phyloP scores from a whole-genome alignment of 768 basidiomycete genomes.

The Leccinum incarnatum region DNA sequence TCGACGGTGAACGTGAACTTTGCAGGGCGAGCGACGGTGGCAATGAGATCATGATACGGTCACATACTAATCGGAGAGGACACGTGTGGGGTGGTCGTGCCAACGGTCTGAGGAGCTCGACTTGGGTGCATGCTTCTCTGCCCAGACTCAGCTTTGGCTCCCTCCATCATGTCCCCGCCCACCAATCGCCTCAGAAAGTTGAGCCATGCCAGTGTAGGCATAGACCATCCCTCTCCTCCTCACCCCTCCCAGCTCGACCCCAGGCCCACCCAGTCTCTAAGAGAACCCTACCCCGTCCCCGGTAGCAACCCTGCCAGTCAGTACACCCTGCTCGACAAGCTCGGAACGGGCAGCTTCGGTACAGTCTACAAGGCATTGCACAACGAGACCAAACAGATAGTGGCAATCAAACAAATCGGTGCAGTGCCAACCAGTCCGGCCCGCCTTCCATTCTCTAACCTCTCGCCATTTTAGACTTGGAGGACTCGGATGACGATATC shows the following conservation, averaged over 20 bases:
- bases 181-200: constrained; percentile 38
- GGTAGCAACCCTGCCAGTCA: constrained; percentile 83
- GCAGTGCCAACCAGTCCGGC: constrained; percentile 28
- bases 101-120: not conserved
- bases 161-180: constrained; percentile 43
- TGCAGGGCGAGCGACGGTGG: not conserved
- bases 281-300: constrained; percentile 68
- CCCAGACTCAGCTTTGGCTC: constrained; percentile 11
- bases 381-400: constrained; percentile 89
- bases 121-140: constrained; percentile 1
- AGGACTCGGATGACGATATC: constrained; percentile 98
- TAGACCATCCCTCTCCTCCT: constrained; percentile 38
- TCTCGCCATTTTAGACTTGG: constrained; percentile 62
- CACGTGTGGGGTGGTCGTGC: constrained; percentile 23
- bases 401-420: constrained; percentile 99
- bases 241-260: constrained; percentile 49
- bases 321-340: constrained; percentile 90
- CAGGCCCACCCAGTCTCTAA: constrained; percentile 31
- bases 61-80: not conserved
- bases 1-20: not conserved
- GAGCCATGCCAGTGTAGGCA: constrained; percentile 32
- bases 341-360: constrained; percentile 97
- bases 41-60: not conserved
- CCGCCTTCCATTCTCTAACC: constrained; percentile 4
- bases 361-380: constrained; percentile 97